Conservation (phyloP, 768 basidiomycete species). For the Leccinum uliginosum region DNA sequence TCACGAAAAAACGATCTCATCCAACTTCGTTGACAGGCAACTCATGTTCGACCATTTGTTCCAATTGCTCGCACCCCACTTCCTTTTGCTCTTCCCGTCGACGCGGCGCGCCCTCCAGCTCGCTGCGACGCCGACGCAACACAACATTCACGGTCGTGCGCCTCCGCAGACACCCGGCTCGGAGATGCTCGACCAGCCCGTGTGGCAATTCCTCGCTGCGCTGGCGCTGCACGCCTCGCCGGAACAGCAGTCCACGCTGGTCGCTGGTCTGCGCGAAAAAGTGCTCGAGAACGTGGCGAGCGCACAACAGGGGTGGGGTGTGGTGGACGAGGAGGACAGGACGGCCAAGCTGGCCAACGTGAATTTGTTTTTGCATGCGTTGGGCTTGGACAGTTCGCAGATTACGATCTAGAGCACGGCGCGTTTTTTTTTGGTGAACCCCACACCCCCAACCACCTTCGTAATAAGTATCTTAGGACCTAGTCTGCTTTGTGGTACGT, state of each 20-base stretch:
- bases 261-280: slow-evolving; percentile 84
- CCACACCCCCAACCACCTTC: no score
- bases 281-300: slow-evolving; percentile 85
- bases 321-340: slow-evolving; percentile 66
- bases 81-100: slow-evolving; percentile 86
- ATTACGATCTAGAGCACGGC: slow-evolving; percentile 42
- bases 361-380: slow-evolving; percentile 82
- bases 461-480: slow-evolving; percentile 1
- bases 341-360: slow-evolving; percentile 84
- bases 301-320: slow-evolving; percentile 67
- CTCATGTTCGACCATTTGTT: slow-evolving; percentile 86
- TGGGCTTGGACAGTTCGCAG: slow-evolving; percentile 70
- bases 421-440: no score
- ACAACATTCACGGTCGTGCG: slow-evolving; percentile 43
- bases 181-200: slow-evolving; percentile 79
- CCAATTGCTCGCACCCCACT: slow-evolving; percentile 68
- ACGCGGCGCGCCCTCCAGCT: slow-evolving; percentile 57
- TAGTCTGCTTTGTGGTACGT: slow-evolving; percentile 4
- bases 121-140: slow-evolving; percentile 32
- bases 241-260: slow-evolving; percentile 87
- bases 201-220: slow-evolving; percentile 93
- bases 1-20: not conserved
- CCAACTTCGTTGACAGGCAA: slow-evolving; percentile 52
- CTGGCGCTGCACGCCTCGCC: slow-evolving; percentile 79
- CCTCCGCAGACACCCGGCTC: slow-evolving; percentile 55